Evolutionary conservation across 2,329 filamentous ascomycete genomes (phyloP).

Genomic region (Fusarium acutatum): DNA sequence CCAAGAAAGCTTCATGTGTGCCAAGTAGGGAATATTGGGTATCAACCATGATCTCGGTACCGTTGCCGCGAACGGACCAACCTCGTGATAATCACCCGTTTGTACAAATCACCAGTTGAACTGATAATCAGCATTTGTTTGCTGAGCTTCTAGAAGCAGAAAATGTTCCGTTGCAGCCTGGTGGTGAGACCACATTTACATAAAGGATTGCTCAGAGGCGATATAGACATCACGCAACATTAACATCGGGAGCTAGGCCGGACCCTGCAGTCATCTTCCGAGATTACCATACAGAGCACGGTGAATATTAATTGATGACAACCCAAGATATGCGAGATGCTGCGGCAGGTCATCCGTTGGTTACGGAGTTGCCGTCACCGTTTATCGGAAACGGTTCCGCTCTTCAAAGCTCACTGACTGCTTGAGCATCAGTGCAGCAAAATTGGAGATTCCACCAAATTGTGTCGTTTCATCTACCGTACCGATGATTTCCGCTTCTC

Average conservation of each 20-base stretch:
- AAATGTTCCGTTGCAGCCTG: neutral
- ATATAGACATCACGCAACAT: neutral
- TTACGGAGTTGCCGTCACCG: neutral
- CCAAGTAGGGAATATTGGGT: neutral
- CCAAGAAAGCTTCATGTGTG: neutral
- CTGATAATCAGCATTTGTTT: neutral
- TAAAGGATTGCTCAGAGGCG: neutral
- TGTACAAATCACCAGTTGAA: neutral
- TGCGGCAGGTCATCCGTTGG: neutral
- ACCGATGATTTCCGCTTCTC: constrained; percentile 9
- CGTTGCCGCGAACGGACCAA: neutral
- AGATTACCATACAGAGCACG: neutral
- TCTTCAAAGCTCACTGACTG: no score
- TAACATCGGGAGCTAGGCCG: neutral
- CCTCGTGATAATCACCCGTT: neutral
- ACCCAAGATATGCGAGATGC: neutral
- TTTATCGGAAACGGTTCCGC: constrained; percentile 11
- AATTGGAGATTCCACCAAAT: neutral
- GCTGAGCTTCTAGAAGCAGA: neutral
- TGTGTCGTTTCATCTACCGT: no score
- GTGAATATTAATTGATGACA: neutral
- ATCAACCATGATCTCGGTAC: neutral
- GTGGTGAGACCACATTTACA: neutral
- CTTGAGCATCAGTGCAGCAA: no score
- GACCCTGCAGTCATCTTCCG: neutral